A percentile compares a stretch with the other conserved stretches of the same genome.
Conservation (phyloP, 108 stramenopile species). For the Epipyxis sp. region DNA sequence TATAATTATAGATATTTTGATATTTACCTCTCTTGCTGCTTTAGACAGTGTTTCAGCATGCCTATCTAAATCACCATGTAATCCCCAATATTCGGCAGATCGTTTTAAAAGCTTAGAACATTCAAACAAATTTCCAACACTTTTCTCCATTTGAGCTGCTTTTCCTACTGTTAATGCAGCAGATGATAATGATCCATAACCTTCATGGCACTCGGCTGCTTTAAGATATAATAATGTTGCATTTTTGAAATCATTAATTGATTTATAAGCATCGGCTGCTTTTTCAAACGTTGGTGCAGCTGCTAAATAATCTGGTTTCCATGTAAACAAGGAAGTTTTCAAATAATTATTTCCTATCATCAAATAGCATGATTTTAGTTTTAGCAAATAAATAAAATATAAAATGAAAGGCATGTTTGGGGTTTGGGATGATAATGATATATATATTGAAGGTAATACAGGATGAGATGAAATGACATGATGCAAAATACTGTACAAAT, state of each 20-base stretch:
- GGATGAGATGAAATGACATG: too few relatives aligned
- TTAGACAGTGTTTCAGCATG: background rate
- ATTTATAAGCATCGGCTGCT: background rate
- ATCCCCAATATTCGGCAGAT: background rate
- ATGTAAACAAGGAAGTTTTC: background rate
- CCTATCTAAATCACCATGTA: background rate
- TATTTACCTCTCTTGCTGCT: background rate
- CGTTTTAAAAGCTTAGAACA: background rate
- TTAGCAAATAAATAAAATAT: too few relatives aligned
- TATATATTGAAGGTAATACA: too few relatives aligned
- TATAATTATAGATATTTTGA: too few relatives aligned
- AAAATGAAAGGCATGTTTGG: too few relatives aligned
- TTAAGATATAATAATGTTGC: background rate
- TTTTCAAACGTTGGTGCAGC: background rate
- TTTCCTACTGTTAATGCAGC: background rate
- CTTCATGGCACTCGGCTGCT: background rate
- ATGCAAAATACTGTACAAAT: too few relatives aligned
- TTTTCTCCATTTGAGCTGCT: background rate
- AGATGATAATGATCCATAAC: background rate
- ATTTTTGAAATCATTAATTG: background rate
- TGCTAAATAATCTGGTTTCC: constrained; percentile 2
- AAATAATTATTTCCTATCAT: background rate
- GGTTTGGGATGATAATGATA: too few relatives aligned
- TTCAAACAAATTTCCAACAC: background rate
- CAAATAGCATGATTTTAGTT: too few relatives aligned